Base-by-base conservation (phyloP, 1,284 basidiomycete genomes). In the Sanghuangporus weigelae region DNA sequence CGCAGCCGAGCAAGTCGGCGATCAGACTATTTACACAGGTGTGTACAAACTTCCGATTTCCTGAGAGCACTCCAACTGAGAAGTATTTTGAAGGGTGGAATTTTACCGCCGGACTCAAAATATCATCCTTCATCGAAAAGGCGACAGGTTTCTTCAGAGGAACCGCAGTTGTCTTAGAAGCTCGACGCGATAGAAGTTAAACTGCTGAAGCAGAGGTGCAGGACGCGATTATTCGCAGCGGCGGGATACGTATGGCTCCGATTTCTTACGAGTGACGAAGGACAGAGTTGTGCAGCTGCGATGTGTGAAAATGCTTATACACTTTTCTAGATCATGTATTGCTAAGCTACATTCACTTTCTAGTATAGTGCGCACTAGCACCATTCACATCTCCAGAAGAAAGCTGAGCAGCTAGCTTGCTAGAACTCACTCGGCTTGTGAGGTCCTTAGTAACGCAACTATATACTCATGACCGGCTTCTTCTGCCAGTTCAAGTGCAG, bases 1-100 rank as follows among this genome's bases (percentile, higher is more conserved):
- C 96, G 39, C 78, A 86, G 68, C 96, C 96, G 0, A 91, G 87
- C 55, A 87, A 86, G 69, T 82, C 88, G 6, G 93, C 92, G 3
- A 85, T 90, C 36, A 88, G 83, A 70, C 71, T 98, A 66, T 76
- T 98, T 69, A 87, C 92, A 73, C 79, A 87, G 79, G 95, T 95
- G 72, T 71, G 92, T 83, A 2, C 39, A 11, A 14, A 14, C 44
- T 7, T 7, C 16, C 12, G 11, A 46, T 46, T 46, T 46, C 12
- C 12, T 16, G 7, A 42, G 48, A 51, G 6, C 4, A 26, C 31
- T 46, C 2, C 19, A 38, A 46, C 46, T 19, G 26, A 12, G 39
- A 21, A 26, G 1, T 42, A 35, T 53, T 39, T 77, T 79, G 65
- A 68, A 84, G 74, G 80, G 77, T 54, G 73, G 76, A 26, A 69